phyloP scores from a whole-genome alignment of 495 filamentous ascomycete genomes.

The Cercophora samala region DNA sequence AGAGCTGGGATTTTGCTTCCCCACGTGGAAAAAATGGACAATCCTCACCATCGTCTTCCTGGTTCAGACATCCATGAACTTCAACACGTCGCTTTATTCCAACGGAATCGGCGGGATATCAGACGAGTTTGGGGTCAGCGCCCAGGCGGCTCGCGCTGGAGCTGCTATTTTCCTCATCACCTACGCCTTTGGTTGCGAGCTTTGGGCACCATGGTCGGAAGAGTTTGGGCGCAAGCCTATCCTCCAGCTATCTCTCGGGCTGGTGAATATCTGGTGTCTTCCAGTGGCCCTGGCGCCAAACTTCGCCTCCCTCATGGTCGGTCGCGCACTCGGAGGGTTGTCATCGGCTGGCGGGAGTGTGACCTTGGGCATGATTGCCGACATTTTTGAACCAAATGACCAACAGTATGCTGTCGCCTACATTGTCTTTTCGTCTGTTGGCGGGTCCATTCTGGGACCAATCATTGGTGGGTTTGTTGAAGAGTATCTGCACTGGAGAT shows the following conservation, averaged over 20 bases:
- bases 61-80: slow-evolving; percentile 82
- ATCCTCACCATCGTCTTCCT: slow-evolving; percentile 71
- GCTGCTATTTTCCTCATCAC: slow-evolving; percentile 68
- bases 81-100: slow-evolving; percentile 72
- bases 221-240: slow-evolving; percentile 73
- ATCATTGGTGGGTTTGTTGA: slow-evolving; percentile 77
- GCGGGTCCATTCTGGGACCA: slow-evolving; percentile 72
- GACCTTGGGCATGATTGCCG: slow-evolving; percentile 78
- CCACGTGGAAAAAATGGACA: slow-evolving; percentile 69
- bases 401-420: slow-evolving; percentile 73
- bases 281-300: slow-evolving; percentile 70
- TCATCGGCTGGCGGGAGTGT: slow-evolving; percentile 75
- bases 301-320: slow-evolving; percentile 62
- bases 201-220: slow-evolving; percentile 81
- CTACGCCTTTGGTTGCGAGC: slow-evolving; percentile 77
- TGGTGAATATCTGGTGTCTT: slow-evolving; percentile 75
- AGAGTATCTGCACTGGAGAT: slow-evolving; percentile 63
- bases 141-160: slow-evolving; percentile 62
- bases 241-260: slow-evolving; percentile 62
- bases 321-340: slow-evolving; percentile 65
- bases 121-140: slow-evolving; percentile 59
- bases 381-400: slow-evolving; percentile 70
- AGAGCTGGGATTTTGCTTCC: slow-evolving; percentile 62
- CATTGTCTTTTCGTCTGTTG: slow-evolving; percentile 72
- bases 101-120: slow-evolving; percentile 61